Conservation (phyloP, 208 protist genomes). For the Wallacemonas rigidus region DNA sequence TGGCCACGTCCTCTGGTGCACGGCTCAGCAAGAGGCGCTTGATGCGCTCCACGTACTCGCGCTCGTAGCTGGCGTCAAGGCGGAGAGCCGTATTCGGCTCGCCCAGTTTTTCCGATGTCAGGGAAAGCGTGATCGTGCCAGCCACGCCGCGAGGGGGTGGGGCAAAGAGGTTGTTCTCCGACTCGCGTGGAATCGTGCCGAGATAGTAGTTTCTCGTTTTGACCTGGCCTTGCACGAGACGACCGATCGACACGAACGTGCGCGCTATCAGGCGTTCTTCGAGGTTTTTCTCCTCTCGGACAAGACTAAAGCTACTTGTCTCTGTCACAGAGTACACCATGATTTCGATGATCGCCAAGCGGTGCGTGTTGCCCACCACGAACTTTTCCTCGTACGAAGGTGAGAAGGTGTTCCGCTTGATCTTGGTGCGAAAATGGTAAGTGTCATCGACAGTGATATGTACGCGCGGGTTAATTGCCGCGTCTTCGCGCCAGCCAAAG, state of each 20-base stretch:
- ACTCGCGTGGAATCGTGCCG: constrained; percentile 23
- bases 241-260: constrained; percentile 69
- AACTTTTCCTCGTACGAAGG: constrained; percentile 72
- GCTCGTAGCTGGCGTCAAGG: constrained; percentile 45
- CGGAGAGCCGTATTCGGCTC: constrained; percentile 26
- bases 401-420: constrained; percentile 39
- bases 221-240: constrained; percentile 52
- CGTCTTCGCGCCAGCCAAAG: constrained; percentile 28
- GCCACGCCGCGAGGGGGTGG: constrained; percentile 41
- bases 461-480: constrained; percentile 48
- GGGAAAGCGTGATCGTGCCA: constrained; percentile 68
- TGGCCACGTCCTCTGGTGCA: constrained; percentile 46
- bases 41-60: constrained; percentile 45
- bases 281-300: background rate
- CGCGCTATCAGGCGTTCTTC: constrained; percentile 53
- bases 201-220: constrained; percentile 47
- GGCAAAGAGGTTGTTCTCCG: constrained; percentile 13
- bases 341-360: constrained; percentile 70
- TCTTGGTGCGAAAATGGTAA: constrained; percentile 67
- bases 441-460: constrained; percentile 63
- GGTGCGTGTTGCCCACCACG: constrained; percentile 77
- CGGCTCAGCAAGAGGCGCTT: constrained; percentile 62
- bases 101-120: constrained; percentile 63
- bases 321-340: constrained; percentile 56
- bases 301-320: constrained; percentile 24